These are phyloP conservation scores for Ustilago trichophora DNA, from an alignment of 1,284 basidiomycete species.

Conservation along the genomic window DNA sequence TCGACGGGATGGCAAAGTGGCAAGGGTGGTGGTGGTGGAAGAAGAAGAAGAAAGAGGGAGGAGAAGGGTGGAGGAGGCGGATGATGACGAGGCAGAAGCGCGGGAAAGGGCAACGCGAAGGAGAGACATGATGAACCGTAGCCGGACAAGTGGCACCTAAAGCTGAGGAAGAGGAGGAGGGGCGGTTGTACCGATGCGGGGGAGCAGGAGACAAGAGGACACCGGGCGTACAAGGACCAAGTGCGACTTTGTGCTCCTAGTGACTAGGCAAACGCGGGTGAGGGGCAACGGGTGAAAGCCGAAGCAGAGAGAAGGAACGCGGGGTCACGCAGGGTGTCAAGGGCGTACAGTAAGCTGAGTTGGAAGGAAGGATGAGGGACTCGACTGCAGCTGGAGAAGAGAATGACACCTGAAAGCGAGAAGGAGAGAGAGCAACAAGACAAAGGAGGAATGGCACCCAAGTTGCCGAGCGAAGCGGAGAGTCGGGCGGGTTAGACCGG, in stretches of 20 bases:
- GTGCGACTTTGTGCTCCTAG: neutral
- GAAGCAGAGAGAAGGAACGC: too few relatives aligned
- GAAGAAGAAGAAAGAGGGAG: constrained; percentile 1
- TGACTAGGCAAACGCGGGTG: neutral
- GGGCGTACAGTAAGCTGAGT: too few relatives aligned
- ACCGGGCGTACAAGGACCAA: neutral
- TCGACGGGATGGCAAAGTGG: constrained; percentile 9
- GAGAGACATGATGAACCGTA: constrained; percentile 12
- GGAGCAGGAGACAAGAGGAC: neutral
- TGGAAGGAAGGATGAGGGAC: too few relatives aligned
- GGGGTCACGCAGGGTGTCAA: too few relatives aligned
- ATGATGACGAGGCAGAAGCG: constrained; percentile 6
- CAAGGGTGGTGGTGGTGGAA: neutral
- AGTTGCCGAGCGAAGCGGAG: too few relatives aligned
- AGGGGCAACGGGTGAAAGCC: neutral
- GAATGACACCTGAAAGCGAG: neutral
- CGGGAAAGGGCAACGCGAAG: constrained; percentile 29
- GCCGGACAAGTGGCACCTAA: neutral
- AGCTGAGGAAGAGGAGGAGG: neutral
- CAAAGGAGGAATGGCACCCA: neutral
- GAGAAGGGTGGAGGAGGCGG: constrained; percentile 3
- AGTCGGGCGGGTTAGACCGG: too few relatives aligned
- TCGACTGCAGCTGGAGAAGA: too few relatives aligned
- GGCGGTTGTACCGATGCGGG: neutral
- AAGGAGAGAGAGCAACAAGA: neutral